A percentile compares a stretch with the other conserved stretches of the same genome.
These are phyloP conservation scores for Penicillium palitans DNA, from an alignment of 2,329 filamentous ascomycete species.

Conservation along the genomic window DNA sequence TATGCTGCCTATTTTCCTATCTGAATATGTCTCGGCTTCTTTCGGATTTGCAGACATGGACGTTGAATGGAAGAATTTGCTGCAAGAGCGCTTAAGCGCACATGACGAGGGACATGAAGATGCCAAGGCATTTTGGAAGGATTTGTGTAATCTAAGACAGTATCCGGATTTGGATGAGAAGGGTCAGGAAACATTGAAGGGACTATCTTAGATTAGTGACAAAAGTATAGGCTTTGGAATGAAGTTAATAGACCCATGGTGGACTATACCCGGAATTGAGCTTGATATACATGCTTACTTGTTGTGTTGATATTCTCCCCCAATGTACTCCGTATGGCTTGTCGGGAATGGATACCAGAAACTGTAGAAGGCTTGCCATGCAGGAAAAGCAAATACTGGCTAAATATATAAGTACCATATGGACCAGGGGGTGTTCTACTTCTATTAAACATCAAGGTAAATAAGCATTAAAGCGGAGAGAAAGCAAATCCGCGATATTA, in stretches of 20 bases:
- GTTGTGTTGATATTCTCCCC: no score
- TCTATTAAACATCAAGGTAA: neutral
- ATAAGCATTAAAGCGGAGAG: neutral
- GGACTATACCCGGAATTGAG: no score
- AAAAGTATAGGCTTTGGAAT: no score
- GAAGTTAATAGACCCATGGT: no score
- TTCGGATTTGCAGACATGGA: constrained; percentile 24
- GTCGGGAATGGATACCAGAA: neutral
- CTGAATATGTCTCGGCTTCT: constrained; percentile 37
- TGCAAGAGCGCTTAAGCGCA: constrained; percentile 19
- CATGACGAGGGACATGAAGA: constrained; percentile 21
- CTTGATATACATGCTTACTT: no score
- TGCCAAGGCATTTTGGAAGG: constrained; percentile 23
- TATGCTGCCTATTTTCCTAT: constrained; percentile 31
- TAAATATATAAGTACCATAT: neutral
- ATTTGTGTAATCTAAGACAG: constrained; percentile 19
- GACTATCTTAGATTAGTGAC: neutral
- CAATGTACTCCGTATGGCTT: neutral
- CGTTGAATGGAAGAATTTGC: constrained; percentile 27
- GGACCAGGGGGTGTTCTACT: neutral
- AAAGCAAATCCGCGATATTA: neutral
- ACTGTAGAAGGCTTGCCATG: neutral
- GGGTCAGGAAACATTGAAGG: neutral
- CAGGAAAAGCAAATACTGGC: neutral
- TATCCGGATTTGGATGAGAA: neutral